Percentiles rank a stretch among this genome's conserved stretches.
phyloP scores from a whole-genome alignment of 179 eudicot genomes.

The Pouteria campechiana region DNA sequence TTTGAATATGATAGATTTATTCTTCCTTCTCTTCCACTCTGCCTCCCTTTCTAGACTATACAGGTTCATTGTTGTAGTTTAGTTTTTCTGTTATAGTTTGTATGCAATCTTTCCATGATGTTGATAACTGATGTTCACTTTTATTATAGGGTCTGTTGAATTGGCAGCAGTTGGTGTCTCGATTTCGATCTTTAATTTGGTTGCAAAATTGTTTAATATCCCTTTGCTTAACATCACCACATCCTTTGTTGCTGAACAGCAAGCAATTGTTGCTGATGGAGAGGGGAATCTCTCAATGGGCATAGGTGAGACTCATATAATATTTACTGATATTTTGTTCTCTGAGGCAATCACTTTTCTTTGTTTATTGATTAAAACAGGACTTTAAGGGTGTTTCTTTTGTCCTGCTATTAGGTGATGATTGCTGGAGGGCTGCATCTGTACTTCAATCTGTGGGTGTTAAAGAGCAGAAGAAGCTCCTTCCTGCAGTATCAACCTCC shows the following conservation, averaged over 20 bases:
- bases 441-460: conserved; percentile 8
- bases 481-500: conserved; percentile 65
- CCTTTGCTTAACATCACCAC: conserved; percentile 93
- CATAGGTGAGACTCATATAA: no score
- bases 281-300: no score
- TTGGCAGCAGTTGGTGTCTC: conserved; percentile 96
- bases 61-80: background rate
- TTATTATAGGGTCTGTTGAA: conserved; percentile 74
- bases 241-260: conserved; percentile 93
- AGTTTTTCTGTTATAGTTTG: no score
- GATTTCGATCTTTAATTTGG: conserved; percentile 69
- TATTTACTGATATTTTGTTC: no score
- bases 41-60: background rate
- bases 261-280: conserved; percentile 30
- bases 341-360: background rate
- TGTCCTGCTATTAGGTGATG: no score
- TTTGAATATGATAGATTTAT: no score
- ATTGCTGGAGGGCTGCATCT: no score
- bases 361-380: no score
- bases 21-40: background rate
- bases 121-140: no score
- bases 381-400: no score
- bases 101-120: no score
- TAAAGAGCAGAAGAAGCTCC: conserved; percentile 22
- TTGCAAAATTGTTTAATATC: conserved; percentile 82